Base-by-base conservation (phyloP, 176 grass and related monocot species). In the Lolium multiflorum region DNA sequence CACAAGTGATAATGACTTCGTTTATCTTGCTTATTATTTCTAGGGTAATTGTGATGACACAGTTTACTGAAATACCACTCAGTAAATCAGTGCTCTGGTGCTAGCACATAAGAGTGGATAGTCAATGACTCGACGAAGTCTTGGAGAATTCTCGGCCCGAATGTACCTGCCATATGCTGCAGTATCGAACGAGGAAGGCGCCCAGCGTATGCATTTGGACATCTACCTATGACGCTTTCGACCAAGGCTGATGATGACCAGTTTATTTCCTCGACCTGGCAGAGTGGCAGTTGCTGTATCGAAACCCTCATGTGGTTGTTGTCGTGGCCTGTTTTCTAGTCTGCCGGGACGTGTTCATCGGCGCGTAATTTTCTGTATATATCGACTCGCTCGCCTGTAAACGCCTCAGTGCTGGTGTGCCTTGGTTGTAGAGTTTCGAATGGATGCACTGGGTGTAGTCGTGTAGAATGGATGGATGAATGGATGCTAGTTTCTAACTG, bases 361-460 rank as follows among this genome's bases (percentile, higher is more conserved):
- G 47, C 7, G 7, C 3, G 72, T 75, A 25, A 15, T 4, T 31
- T 90, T n/a, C 57, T 91, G 68, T 82, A 83, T 41, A 91, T 83
- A 52, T 25, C 4, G 46, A 20, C 1, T 78, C 46, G 22, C 13
- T 79, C 47, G 47, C 31, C 9, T 83, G 84, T 82, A 86, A 75
- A 75, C 71, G 46, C 14, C 22, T 75, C 47, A 7, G 71, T 17
- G 71, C 71, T 6, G 16, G 7, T 75, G 22, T 7, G 44, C 10
- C 39, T 13, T 6, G 41, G 41, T 44, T 1, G 18, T 13, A 17
- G 39, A 72, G 71, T 74, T 4, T 24, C 3, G 21, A 49, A 14
- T 26, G 71, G 3, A 74, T 26, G 71, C 21, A 4, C 3, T 74
- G 6, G 21, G 31, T 35, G 31, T 35, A 35, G 31, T 35, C 2